A percentile compares a stretch with the other conserved stretches of the same genome.
phyloP scores from a whole-genome alignment of 306 rosid genomes.

The Rubus parviflorus region DNA sequence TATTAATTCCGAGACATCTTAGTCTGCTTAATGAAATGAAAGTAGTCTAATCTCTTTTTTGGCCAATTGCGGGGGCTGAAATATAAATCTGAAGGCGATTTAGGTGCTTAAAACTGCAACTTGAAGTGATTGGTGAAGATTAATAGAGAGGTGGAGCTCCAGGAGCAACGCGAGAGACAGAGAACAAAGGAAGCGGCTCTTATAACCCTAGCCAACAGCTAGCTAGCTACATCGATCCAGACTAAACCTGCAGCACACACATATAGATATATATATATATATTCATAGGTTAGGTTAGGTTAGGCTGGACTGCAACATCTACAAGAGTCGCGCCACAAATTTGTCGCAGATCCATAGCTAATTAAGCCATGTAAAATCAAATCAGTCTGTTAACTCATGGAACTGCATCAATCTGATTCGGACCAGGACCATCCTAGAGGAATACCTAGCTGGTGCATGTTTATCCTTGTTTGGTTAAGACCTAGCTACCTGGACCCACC shows the following conservation, averaged over 20 bases:
- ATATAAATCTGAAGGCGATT: slow-evolving; percentile 26
- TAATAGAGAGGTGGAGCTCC: neutral
- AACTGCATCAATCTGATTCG: slow-evolving; percentile 24
- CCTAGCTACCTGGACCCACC: slow-evolving; percentile 26
- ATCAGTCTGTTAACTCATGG: slow-evolving; percentile 34
- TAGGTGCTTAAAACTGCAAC: slow-evolving; percentile 47
- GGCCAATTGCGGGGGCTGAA: slow-evolving; percentile 36
- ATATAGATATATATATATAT: neutral
- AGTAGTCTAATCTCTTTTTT: slow-evolving; percentile 30
- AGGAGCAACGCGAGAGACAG: slow-evolving; percentile 42
- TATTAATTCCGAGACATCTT: neutral
- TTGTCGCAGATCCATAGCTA: neutral
- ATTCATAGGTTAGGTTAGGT: slow-evolving; percentile 22
- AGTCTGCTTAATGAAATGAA: neutral
- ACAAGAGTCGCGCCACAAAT: neutral
- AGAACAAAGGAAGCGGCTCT: slow-evolving; percentile 35
- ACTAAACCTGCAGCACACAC: slow-evolving; percentile 4
- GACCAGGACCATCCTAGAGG: slow-evolving; percentile 7
- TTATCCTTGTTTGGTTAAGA: slow-evolving; percentile 31
- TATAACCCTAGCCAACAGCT: neutral
- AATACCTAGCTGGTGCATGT: slow-evolving; percentile 11
- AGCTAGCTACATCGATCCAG: neutral
- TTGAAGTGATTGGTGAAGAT: slow-evolving; percentile 30
- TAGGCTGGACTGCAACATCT: slow-evolving; percentile 38
- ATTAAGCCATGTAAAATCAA: slow-evolving; percentile 1